Base-by-base conservation (phyloP, 805 yeast species). In the Lipomyces orientalis region DNA sequence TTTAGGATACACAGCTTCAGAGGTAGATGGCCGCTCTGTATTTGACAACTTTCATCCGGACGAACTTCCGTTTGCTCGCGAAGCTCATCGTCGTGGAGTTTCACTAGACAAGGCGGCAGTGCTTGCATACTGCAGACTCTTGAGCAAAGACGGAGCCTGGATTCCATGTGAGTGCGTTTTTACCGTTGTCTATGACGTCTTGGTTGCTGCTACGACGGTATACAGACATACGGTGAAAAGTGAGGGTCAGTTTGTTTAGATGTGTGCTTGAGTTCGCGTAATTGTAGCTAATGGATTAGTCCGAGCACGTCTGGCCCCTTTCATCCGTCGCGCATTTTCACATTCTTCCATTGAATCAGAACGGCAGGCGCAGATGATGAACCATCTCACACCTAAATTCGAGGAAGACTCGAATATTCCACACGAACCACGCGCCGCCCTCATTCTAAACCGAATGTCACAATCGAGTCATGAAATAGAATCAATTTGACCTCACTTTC, bases 361-460 rank as follows among this genome's bases (percentile, higher is more conserved):
- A 16, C 52, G 29, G 22, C 64, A 34, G 14, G 54, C 61, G 14
- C 49, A 54, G 22, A 55, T 55, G 52, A 49, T 49, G 10, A n/a
- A 22, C 54, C 59, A 33, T 19, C 64, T 59, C 34, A 6, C 56
- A 12, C 34, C 57, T 12, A 37, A 54, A 43, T 52, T 57, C 62
- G 46, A 58, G 4, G 46, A 8, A 14, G 25, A 22, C 19, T n/a
- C 58, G 33, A 46, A 31, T 10, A 14, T 16, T 5, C 7, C 34
- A 10, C 64, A 58, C 54, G 68, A 66, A 37, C 68, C 54, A 4
- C 69, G 69, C 52, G 64, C 69, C 12, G 66, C 66, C 6, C 58
- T 66, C 9, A 58, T 66, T 37, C 63, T 66, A 16, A 55, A 66
- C 37, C 60, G 69, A 7, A 43, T 16, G n/a, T 43, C 49, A 43